These are phyloP conservation scores for Aciculoconidium aculeatum DNA, from an alignment of 805 yeast genomes.

Conservation along the genomic window DNA sequence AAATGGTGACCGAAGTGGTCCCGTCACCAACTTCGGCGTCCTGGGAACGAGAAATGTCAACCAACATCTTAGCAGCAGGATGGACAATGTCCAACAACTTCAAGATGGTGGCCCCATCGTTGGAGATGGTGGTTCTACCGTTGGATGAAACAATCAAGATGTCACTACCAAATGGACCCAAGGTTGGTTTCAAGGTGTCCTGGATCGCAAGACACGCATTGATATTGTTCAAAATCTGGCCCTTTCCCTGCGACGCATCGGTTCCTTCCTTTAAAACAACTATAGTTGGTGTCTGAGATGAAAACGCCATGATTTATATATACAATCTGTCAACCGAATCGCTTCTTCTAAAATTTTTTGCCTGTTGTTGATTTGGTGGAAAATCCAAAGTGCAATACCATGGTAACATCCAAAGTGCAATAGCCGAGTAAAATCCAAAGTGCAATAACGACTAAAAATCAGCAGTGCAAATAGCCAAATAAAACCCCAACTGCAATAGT, in stretches of 20 bases:
- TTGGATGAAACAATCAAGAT: slow-evolving; percentile 77
- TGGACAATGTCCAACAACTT: slow-evolving; percentile 91
- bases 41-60: slow-evolving; percentile 91
- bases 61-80: slow-evolving; percentile 96
- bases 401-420: too few species aligned
- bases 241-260: slow-evolving; percentile 93
- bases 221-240: slow-evolving; percentile 91
- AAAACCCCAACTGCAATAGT: too few species aligned
- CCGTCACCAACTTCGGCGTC: slow-evolving; percentile 99
- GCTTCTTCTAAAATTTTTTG: too few species aligned
- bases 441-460: too few species aligned
- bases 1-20: slow-evolving; percentile 88
- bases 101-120: slow-evolving; percentile 96
- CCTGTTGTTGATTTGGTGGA: too few species aligned
- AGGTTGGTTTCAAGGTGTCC: slow-evolving; percentile 88
- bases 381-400: too few species aligned
- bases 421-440: too few species aligned
- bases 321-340: too few species aligned
- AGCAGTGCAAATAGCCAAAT: too few species aligned
- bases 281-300: slow-evolving; percentile 94
- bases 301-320: slow-evolving; percentile 89
- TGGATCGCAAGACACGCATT: slow-evolving; percentile 97
- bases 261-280: slow-evolving; percentile 98
- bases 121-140: slow-evolving; percentile 91
- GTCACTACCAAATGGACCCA: slow-evolving; percentile 97